Evolutionary conservation across 2,329 filamentous ascomycete species (phyloP), one percentile per base, ranked within the genome.

Genomic region (Akanthomyces muscarius): DNA sequence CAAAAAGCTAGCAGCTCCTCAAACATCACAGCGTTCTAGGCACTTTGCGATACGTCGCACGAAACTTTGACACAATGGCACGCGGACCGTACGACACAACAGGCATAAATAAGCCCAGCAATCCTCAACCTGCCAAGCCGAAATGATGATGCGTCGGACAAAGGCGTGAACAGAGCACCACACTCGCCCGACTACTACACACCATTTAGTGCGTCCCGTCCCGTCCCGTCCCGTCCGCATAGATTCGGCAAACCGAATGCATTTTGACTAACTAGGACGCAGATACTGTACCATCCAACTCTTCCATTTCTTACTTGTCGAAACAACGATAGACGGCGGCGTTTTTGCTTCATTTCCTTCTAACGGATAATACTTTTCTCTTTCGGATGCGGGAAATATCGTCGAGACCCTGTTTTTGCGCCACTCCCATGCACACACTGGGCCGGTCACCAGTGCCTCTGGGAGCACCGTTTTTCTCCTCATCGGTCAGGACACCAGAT

Each of bases 41-140:
- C 30, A 5, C 38, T 38, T 51, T 7, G 36, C 60, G 16, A 56
- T 13, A 56, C 44, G 14, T 21, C 13, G 14, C 33, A 21, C 50
- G 3, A 33, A 45, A 45, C 56, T 14, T 42, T 55, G 28, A 1
- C 11, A 42, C 48, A 57, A 64, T 64, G 63, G 58, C 63, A 11
- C 63, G 63, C 54, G 63, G 63, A 41, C 63, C 63, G 1, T 64
- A 64, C 36, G 63, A 64, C 42, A 64, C 63, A 13, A 64, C 63
- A 4, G 63, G 63, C 52, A 62, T 64, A 6, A 59, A 57, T 28
- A 64, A 64, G 59, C 63, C 63, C 48, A 58, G 45, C 50, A 56
- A 61, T 16, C 63, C 63, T 30, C 63, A 62, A 23, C 58, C 63
- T 13, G 56, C 63, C 14, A 51, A 61, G 48, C 63, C 63, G 41